Evolutionary conservation across 2,329 filamentous ascomycete species (phyloP).

Genomic region (Fusarium oxysporum): DNA sequence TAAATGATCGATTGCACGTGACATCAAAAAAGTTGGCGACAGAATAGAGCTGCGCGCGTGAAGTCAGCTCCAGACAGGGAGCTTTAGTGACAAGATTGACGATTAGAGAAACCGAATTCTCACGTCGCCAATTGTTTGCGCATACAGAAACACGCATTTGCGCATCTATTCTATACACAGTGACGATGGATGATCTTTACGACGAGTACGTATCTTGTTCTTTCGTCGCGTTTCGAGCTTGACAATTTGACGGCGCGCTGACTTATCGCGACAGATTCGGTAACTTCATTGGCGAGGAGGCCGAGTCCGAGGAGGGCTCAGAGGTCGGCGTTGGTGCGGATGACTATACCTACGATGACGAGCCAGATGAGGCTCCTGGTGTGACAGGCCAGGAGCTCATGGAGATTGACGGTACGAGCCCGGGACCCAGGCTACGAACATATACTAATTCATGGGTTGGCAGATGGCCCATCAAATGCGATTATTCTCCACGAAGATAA

Average conservation of each 20-base stretch:
- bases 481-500: slow-evolving; percentile 99
- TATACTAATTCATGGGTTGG: slow-evolving; percentile 18
- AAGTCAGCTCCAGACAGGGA: slow-evolving; percentile 26
- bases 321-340: slow-evolving; percentile 78
- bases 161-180: slow-evolving; percentile 15
- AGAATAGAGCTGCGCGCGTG: slow-evolving; percentile 39
- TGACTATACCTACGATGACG: slow-evolving; percentile 86
- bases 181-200: slow-evolving; percentile 91
- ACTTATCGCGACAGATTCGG: slow-evolving; percentile 75
- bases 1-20: slow-evolving; percentile 39
- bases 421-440: background rate
- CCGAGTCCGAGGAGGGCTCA: slow-evolving; percentile 85
- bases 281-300: slow-evolving; percentile 96
- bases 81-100: slow-evolving; percentile 38
- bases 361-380: slow-evolving; percentile 72
- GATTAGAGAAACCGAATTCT: slow-evolving; percentile 36
- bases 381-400: slow-evolving; percentile 84
- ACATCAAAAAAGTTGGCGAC: slow-evolving; percentile 48
- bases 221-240: slow-evolving; percentile 11
- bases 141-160: slow-evolving; percentile 26
- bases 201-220: slow-evolving; percentile 75
- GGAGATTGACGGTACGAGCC: slow-evolving; percentile 81
- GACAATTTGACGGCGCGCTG: slow-evolving; percentile 29
- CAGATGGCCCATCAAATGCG: slow-evolving; percentile 89
- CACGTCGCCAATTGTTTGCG: slow-evolving; percentile 31